phyloP scores from a whole-genome alignment of 352 stramenopile genomes.

The Phytopythium ostracodes region DNA sequence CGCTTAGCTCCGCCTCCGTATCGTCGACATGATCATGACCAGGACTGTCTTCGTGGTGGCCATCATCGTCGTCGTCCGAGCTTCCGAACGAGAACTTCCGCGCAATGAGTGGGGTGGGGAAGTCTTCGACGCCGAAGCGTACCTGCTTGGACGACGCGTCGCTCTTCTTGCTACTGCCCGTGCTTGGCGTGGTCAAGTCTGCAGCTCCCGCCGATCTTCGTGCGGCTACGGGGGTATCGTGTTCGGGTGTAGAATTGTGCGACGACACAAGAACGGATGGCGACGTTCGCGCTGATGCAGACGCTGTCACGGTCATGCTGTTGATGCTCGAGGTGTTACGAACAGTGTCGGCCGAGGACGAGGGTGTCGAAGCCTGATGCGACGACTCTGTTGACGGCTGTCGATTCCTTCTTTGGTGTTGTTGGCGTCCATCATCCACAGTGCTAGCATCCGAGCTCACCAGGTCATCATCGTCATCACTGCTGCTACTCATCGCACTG shows the following conservation, averaged over 20 bases:
- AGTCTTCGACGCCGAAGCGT: constrained; percentile 42
- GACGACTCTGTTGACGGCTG: not conserved
- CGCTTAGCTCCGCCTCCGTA: constrained; percentile 21
- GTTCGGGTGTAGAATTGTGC: not conserved
- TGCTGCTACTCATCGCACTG: constrained; percentile 2
- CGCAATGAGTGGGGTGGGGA: constrained; percentile 51
- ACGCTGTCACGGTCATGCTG: constrained; percentile 1
- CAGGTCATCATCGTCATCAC: not conserved
- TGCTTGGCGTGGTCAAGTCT: constrained; percentile 32
- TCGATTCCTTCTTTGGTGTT: not conserved
- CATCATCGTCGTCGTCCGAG: constrained; percentile 46
- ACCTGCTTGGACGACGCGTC: constrained; percentile 44
- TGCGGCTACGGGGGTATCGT: not conserved
- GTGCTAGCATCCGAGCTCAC: not conserved
- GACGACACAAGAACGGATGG: constrained; percentile 2
- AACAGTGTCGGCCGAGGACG: constrained; percentile 4
- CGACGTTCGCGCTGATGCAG: constrained; percentile 1
- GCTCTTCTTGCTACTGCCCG: constrained; percentile 46
- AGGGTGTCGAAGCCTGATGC: constrained; percentile 4
- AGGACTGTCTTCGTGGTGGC: not conserved
- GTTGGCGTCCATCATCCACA: not conserved
- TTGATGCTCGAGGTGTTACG: constrained; percentile 1
- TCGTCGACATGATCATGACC: constrained; percentile 1
- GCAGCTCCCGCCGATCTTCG: not conserved
- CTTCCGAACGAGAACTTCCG: constrained; percentile 62